Conservation (phyloP, 768 basidiomycete species). For the Russula virescens region DNA sequence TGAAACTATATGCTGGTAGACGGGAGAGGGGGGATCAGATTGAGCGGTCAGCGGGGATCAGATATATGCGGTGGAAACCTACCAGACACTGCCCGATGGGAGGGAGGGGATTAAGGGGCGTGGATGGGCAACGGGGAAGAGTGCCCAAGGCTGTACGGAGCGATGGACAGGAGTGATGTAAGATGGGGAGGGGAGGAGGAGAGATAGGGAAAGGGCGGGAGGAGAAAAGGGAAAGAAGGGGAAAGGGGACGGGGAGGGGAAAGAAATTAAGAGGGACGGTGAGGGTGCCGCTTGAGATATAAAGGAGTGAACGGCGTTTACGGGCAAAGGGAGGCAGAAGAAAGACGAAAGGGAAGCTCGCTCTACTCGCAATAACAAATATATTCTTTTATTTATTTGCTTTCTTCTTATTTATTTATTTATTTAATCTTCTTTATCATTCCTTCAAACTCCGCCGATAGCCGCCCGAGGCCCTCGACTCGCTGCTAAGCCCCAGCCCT, state of each 20-base stretch:
- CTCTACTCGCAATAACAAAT: not conserved
- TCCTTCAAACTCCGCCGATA: not conserved
- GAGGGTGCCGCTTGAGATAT: conserved; percentile 18
- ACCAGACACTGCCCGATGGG: conserved; percentile 15
- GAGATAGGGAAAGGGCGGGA: not conserved
- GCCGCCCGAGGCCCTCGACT: conserved; percentile 2
- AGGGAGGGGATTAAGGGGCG: conserved; percentile 6
- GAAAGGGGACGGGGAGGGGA: not conserved
- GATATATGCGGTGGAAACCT: not conserved
- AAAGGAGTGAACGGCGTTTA: conserved; percentile 18
- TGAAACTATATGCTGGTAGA: conserved; percentile 15
- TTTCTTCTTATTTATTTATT: conserved; percentile 2
- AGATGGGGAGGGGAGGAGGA: not conserved
- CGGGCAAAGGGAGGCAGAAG: not conserved
- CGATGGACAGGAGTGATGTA: conserved; percentile 1
- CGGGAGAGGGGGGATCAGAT: conserved; percentile 6
- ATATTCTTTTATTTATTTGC: not conserved
- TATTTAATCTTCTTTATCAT: not conserved
- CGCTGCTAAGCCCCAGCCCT: too few species aligned
- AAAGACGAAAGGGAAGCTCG: not conserved
- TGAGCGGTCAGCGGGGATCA: not conserved
- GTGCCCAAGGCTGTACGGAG: conserved; percentile 14
- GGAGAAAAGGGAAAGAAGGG: not conserved
- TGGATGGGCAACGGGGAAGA: conserved; percentile 16
- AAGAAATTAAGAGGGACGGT: conserved; percentile 17